phyloP scores from a whole-genome alignment of 192 early-diverging fungal species.

The Kappamyces sp. region DNA sequence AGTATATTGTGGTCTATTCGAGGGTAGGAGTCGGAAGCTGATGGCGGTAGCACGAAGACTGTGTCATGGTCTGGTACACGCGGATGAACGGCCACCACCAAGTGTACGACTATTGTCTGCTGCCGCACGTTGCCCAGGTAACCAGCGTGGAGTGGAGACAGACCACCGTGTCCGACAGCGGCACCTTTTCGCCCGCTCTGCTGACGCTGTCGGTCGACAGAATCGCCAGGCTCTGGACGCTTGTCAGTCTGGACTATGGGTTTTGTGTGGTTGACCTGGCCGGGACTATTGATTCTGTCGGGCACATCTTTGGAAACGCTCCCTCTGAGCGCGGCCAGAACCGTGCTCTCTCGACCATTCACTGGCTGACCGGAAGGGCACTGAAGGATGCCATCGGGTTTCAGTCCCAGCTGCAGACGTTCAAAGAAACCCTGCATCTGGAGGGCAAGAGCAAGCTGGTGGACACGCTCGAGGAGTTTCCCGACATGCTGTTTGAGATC shows the following conservation, averaged over 20 bases:
- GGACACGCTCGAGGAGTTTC: constrained; percentile 62
- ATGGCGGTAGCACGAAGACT: background rate
- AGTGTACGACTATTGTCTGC: constrained; percentile 52
- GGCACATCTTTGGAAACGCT: constrained; percentile 38
- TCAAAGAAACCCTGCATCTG: constrained; percentile 24
- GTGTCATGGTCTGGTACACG: too few species aligned
- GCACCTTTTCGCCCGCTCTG: constrained; percentile 32
- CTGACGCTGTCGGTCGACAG: constrained; percentile 67
- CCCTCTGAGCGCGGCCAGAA: constrained; percentile 17
- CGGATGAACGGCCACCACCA: background rate
- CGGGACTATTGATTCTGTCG: constrained; percentile 63
- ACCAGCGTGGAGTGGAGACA: constrained; percentile 62
- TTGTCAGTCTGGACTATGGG: constrained; percentile 33
- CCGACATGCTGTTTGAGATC: constrained; percentile 72
- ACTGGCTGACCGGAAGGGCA: constrained; percentile 33
- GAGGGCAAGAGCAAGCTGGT: constrained; percentile 41
- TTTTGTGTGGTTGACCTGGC: constrained; percentile 58
- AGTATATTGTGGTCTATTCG: constrained; percentile 14
- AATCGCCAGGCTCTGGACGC: constrained; percentile 66
- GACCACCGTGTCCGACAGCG: constrained; percentile 12
- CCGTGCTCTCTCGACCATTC: constrained; percentile 14
- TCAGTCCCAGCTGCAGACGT: constrained; percentile 14
- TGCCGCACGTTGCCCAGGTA: constrained; percentile 61
- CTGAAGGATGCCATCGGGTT: constrained; percentile 26
- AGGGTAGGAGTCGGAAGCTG: background rate